phyloP scores from a whole-genome alignment of 2,329 filamentous ascomycete species.

The Cadophora sp. region DNA sequence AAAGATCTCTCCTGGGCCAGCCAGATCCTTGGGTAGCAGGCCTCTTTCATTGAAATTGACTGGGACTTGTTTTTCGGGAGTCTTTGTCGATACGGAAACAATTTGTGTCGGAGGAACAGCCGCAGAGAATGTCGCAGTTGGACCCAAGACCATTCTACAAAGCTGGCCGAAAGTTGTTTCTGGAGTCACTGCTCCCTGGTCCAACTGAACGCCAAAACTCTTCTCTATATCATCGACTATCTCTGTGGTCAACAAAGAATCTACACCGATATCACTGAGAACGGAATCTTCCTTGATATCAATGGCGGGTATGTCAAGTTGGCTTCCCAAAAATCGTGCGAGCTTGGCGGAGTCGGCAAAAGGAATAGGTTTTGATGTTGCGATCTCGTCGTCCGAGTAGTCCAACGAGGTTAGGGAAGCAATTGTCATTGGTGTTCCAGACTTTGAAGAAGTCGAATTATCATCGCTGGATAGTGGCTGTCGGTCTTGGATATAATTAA shows the following conservation, averaged over 20 bases:
- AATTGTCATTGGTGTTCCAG: not conserved
- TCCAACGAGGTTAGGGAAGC: conserved; percentile 3
- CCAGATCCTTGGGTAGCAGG: not conserved
- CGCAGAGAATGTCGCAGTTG: not conserved
- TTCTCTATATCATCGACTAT: not conserved
- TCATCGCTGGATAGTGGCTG: conserved; percentile 1
- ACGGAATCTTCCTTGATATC: not conserved
- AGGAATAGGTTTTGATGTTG: not conserved
- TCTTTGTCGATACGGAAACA: not conserved
- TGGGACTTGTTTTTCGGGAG: not conserved
- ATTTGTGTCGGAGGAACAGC: not conserved
- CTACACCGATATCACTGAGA: not conserved
- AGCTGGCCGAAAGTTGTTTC: conserved; percentile 1
- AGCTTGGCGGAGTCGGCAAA: not conserved
- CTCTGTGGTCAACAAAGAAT: not conserved
- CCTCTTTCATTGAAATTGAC: not conserved
- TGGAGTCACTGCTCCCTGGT: not conserved
- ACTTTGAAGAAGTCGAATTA: conserved; percentile 2
- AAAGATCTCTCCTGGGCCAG: conserved; percentile 2
- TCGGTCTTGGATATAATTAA: conserved; percentile 2
- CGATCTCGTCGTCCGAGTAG: conserved; percentile 2
- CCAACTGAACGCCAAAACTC: not conserved
- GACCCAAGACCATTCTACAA: conserved; percentile 1
- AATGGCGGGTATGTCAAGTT: not conserved
- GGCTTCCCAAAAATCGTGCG: not conserved